A percentile compares a stretch with the other conserved stretches of the same genome.
These are phyloP conservation scores for Spizellomyces sp. DNA, from an alignment of 192 early-diverging fungal species.

Conservation along the genomic window DNA sequence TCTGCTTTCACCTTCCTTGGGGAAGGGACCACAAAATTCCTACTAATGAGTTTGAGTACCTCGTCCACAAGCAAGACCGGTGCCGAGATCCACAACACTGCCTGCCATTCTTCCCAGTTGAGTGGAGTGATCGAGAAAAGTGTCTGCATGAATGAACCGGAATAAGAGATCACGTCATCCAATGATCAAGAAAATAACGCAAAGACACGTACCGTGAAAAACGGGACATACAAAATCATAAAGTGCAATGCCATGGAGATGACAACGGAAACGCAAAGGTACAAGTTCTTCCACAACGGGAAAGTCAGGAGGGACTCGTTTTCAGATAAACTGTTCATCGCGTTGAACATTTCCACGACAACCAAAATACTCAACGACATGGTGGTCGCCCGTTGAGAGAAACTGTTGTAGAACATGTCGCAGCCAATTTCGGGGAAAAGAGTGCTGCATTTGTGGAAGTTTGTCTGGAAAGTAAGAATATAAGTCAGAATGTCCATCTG, in stretches of 20 bases:
- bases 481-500: slow-evolving; percentile 14
- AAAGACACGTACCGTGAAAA: slow-evolving; percentile 68
- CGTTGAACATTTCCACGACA: slow-evolving; percentile 99
- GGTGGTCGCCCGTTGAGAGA: slow-evolving; percentile 88
- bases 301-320: slow-evolving; percentile 91
- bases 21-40: slow-evolving; percentile 1
- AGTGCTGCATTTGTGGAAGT: slow-evolving; percentile 88
- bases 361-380: slow-evolving; percentile 95
- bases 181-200: neutral
- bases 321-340: slow-evolving; percentile 94
- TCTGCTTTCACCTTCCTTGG: too few relatives aligned
- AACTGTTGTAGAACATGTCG: slow-evolving; percentile 79
- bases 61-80: slow-evolving; percentile 96
- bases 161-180: neutral
- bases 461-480: slow-evolving; percentile 53
- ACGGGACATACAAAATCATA: slow-evolving; percentile 96
- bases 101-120: slow-evolving; percentile 86
- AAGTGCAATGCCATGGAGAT: slow-evolving; percentile 95
- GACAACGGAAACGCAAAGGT: slow-evolving; percentile 78
- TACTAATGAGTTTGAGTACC: slow-evolving; percentile 72
- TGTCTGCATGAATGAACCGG: slow-evolving; percentile 18
- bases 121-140: slow-evolving; percentile 91
- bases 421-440: slow-evolving; percentile 94
- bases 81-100: slow-evolving; percentile 83
- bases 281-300: slow-evolving; percentile 90